Evolutionary conservation across 2,329 filamentous ascomycete genomes (phyloP), one percentile per base, ranked within the genome.

Genomic region (Reticulascus tulasneorum): DNA sequence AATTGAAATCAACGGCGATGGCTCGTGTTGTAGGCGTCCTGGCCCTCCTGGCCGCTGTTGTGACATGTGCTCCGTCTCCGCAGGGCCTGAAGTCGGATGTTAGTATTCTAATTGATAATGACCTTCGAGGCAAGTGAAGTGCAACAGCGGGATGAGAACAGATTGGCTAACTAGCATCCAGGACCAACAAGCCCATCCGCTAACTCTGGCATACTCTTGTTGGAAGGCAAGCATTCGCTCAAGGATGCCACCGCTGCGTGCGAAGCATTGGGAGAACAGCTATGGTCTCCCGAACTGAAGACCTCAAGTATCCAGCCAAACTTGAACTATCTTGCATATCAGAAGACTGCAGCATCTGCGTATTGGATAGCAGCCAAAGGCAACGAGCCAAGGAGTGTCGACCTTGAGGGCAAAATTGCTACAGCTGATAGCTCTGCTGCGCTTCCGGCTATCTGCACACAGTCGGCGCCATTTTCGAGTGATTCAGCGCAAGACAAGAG

Each of bases 401-500:
- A 52, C 16, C 44, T 38, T 16, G 39, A 43, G 7, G 59, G 61
- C 6, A 23, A 36, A 3, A 32, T 59, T 9, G 43, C 49, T 5
- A 21, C 38, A 5, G 35, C 38, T 17, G 29, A 39, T 25, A 20
- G 20, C 39, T 37, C 37, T 17, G 24, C 45, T 16, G 35, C 40
- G 23, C 47, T 66, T 4, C 58, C 58, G 2, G 63, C 55, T 0
- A 36, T 70, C n/a, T 69, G 66, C 41, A 64, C 63, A 4, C 63
- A 69, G 37, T 57, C 59, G 3, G 66, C 66, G 3, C 64, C 66
- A 0, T 63, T 62, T 38, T 66, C 63, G 10, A 62, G 50, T 21
- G 38, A 45, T 8, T 46, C 51, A 1, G 48, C 35, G 1, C 51
- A 58, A 15, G 60, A 65, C 37, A 59, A 46, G 4, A 52, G 49